These are phyloP conservation scores for Syzygium malaccense DNA, from an alignment of 441 rosid genomes.

Conservation along the genomic window DNA sequence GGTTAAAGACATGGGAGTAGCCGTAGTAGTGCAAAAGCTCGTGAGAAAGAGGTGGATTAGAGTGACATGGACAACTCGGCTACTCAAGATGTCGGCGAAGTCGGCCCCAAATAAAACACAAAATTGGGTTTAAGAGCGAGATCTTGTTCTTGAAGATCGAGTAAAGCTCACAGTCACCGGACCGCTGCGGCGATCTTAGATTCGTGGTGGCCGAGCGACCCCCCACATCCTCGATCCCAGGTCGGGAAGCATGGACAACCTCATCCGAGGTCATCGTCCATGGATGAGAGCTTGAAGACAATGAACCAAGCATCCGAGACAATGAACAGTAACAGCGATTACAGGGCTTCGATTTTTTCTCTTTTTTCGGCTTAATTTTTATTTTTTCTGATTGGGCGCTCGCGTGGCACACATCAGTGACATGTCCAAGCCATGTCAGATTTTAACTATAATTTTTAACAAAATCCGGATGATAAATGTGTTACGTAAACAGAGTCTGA, in stretches of 20 bases:
- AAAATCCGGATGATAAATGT: no score
- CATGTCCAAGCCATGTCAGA: no score
- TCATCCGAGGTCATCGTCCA: neutral
- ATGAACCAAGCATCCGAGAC: no score
- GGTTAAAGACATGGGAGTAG: neutral
- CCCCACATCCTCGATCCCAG: neutral
- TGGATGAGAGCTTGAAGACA: neutral
- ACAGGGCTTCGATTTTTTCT: no score
- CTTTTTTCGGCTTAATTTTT: no score
- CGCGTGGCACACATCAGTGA: no score
- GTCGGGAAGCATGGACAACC: neutral
- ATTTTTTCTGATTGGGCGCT: no score
- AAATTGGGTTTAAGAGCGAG: neutral
- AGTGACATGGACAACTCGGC: neutral
- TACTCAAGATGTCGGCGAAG: neutral
- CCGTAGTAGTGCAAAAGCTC: neutral
- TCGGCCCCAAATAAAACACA: neutral
- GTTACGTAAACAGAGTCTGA: no score
- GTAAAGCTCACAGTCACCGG: neutral
- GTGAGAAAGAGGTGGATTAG: neutral
- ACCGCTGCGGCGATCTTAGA: neutral
- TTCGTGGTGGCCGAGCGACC: neutral
- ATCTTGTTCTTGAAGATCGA: neutral
- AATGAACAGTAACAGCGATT: no score
- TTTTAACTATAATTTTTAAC: no score